A percentile compares a stretch with the other conserved stretches of the same genome.
Conservation (phyloP, 345 rosid genomes). For the Euphorbia pulcherrima region DNA sequence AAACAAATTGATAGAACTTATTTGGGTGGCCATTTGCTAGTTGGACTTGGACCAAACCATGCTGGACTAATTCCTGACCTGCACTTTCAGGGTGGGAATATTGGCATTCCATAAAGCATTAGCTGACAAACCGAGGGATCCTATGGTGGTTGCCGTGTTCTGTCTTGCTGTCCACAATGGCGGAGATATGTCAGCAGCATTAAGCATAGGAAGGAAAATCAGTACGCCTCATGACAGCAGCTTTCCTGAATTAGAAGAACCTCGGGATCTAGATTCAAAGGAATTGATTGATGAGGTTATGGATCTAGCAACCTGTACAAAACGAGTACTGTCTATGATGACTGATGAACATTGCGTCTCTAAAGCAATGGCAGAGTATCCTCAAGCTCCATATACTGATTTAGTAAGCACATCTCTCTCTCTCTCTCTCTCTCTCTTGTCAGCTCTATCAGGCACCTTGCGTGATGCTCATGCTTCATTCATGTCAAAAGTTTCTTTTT, state of each 20-base stretch:
- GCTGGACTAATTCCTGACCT: background rate
- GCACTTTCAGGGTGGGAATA: slow-evolving; percentile 59
- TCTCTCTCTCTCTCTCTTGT: background rate
- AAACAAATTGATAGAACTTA: background rate
- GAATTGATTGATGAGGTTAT: slow-evolving; percentile 45
- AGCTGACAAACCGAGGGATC: slow-evolving; percentile 61
- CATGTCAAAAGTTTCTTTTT: too few relatives aligned
- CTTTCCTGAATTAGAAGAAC: slow-evolving; percentile 51
- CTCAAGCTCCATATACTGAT: slow-evolving; percentile 72
- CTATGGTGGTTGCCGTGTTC: slow-evolving; percentile 70
- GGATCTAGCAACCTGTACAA: slow-evolving; percentile 58
- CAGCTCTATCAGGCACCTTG: too few relatives aligned
- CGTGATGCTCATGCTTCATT: background rate
- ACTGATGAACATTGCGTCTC: slow-evolving; percentile 62
- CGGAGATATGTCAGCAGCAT: slow-evolving; percentile 69
- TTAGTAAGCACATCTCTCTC: slow-evolving; percentile 43
- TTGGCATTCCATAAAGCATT: slow-evolving; percentile 83
- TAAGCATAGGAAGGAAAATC: slow-evolving; percentile 55
- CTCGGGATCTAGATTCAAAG: slow-evolving; percentile 17
- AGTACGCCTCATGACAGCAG: slow-evolving; percentile 37
- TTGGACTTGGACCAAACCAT: slow-evolving; percentile 3
- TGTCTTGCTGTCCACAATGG: slow-evolving; percentile 74
- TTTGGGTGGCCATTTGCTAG: background rate
- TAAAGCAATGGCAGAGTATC: slow-evolving; percentile 41
- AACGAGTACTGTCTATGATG: slow-evolving; percentile 47